Conservation (phyloP, 257 asterid genomes). For the Solanum lignicaule region DNA sequence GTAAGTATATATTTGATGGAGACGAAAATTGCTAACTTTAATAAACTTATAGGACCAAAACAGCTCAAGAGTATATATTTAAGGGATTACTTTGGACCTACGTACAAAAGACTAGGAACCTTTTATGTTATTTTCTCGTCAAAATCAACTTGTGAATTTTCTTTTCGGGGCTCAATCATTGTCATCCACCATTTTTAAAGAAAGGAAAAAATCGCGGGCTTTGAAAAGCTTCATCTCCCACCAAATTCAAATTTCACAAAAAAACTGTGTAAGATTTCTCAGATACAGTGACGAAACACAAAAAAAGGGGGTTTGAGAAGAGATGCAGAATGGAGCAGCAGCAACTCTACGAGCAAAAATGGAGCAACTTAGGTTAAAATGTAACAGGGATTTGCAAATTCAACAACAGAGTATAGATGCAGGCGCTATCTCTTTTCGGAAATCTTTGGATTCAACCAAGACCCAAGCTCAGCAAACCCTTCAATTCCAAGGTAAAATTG, state of each 20-base stretch:
- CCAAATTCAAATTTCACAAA: background rate
- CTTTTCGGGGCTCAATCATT: background rate
- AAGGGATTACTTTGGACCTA: background rate
- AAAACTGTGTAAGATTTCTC: background rate
- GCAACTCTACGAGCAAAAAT: conserved; percentile 23
- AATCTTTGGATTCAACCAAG: conserved; percentile 26
- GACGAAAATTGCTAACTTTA: background rate
- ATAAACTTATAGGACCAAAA: background rate
- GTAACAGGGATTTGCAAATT: conserved; percentile 54
- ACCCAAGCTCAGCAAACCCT: conserved; percentile 38
- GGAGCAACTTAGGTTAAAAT: conserved; percentile 47
- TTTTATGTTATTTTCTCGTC: background rate
- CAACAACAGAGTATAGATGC: conserved; percentile 52
- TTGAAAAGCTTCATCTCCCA: background rate
- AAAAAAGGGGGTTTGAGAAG: background rate
- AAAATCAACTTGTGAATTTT: background rate
- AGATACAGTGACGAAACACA: too few relatives aligned
- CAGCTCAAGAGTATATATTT: background rate
- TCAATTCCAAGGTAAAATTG: conserved; percentile 6
- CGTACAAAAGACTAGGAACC: background rate
- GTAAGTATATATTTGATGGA: background rate
- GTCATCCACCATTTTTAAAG: background rate
- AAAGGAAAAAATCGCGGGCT: background rate
- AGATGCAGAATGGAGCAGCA: conserved; percentile 39
- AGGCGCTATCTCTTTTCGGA: conserved; percentile 1